Conservation (phyloP, 2,329 filamentous ascomycete species). For the Botrytis cinerea region DNA sequence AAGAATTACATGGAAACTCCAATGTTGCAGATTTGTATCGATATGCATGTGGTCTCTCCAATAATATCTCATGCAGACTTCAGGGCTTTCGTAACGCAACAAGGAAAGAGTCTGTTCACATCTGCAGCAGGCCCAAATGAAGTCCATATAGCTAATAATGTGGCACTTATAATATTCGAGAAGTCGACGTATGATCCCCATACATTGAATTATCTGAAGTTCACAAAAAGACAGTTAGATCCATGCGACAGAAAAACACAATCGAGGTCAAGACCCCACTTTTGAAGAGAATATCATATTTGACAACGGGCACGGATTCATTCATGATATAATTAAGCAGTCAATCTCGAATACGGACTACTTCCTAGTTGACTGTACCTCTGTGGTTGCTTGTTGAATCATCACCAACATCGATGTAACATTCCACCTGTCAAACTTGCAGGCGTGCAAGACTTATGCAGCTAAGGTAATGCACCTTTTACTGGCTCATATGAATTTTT, state of each 20-base stretch:
- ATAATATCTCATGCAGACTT: neutral
- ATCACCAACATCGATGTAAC: slow-evolving; percentile 6
- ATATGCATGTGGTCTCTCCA: neutral
- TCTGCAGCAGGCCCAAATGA: slow-evolving; percentile 8
- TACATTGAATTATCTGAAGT: neutral
- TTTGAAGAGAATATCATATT: slow-evolving; percentile 9
- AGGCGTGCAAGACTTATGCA: neutral
- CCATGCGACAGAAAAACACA: neutral
- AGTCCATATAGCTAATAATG: neutral
- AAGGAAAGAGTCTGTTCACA: neutral
- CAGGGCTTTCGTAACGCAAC: neutral
- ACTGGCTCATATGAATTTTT: neutral
- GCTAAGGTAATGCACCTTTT: neutral
- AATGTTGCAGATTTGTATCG: neutral
- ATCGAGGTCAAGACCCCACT: neutral
- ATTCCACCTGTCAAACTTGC: slow-evolving; percentile 12
- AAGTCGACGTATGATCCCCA: neutral
- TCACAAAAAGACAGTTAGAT: neutral
- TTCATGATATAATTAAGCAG: slow-evolving; percentile 19
- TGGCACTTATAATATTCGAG: neutral
- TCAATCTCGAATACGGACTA: slow-evolving; percentile 1
- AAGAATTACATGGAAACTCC: neutral
- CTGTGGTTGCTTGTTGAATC: neutral
- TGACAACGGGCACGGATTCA: neutral
- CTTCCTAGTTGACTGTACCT: slow-evolving; percentile 1